Conservation (phyloP, 2,329 filamentous ascomycete species). For the Cytospora chrysosperma region DNA sequence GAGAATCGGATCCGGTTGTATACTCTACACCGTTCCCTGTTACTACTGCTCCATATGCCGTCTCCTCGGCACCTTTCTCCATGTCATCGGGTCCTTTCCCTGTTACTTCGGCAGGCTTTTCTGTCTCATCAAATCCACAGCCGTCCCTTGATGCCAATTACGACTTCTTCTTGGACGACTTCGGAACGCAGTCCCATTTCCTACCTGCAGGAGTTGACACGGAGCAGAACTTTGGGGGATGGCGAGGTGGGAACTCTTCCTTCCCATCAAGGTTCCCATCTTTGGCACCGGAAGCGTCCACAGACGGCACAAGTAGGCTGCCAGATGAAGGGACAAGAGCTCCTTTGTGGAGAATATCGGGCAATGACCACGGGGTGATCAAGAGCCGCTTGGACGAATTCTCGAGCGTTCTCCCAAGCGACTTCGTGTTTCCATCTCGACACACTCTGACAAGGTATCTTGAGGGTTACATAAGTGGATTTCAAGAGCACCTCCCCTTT, state of each 20-base stretch:
- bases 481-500: constrained; percentile 59
- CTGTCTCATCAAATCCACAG: constrained; percentile 24
- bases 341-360: constrained; percentile 49
- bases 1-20: constrained; percentile 44
- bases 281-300: constrained; percentile 48
- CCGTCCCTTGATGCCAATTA: constrained; percentile 52
- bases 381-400: constrained; percentile 62
- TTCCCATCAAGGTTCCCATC: constrained; percentile 57
- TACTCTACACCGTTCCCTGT: constrained; percentile 42
- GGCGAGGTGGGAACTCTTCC: constrained; percentile 47
- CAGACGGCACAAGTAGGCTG: constrained; percentile 37
- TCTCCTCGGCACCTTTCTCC: constrained; percentile 17
- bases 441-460: constrained; percentile 68
- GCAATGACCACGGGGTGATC: constrained; percentile 54
- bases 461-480: constrained; percentile 68
- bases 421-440: constrained; percentile 68
- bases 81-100: constrained; percentile 41
- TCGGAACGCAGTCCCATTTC: constrained; percentile 53
- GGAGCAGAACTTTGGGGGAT: constrained; percentile 51
- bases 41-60: constrained; percentile 35
- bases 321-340: constrained; percentile 43
- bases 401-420: constrained; percentile 56
- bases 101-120: constrained; percentile 36
- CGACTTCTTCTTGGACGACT: constrained; percentile 59
- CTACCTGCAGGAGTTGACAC: constrained; percentile 41